phyloP scores from a whole-genome alignment of 495 filamentous ascomycete species.

The Trichoderma virens region DNA sequence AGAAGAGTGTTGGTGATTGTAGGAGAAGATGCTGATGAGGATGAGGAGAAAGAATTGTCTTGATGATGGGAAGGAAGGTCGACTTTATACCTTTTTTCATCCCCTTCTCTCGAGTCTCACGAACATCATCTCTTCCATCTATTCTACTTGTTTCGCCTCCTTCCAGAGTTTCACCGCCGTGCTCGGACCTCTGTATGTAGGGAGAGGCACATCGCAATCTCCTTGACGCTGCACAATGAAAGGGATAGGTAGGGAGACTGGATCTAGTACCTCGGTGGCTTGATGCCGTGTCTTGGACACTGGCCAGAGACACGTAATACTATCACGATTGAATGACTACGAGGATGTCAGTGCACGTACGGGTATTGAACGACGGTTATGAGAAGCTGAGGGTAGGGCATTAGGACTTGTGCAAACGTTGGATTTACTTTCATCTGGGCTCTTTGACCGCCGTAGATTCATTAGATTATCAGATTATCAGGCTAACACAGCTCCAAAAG shows the following conservation, averaged over 20 bases:
- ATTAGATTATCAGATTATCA: too few species aligned
- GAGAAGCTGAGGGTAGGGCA: background rate
- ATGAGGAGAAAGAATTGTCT: background rate
- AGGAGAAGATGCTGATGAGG: background rate
- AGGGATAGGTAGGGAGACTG: background rate
- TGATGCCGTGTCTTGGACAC: background rate
- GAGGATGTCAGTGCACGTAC: background rate
- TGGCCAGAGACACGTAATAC: background rate
- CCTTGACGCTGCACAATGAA: background rate
- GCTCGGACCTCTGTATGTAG: background rate
- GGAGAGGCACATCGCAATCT: slow-evolving; percentile 5
- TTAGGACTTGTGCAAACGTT: too few species aligned
- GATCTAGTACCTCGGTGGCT: background rate
- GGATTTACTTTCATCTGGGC: too few species aligned
- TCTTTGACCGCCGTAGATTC: too few species aligned
- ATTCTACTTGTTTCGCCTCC: background rate
- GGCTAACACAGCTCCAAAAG: too few species aligned
- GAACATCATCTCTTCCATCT: background rate
- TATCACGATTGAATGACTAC: background rate
- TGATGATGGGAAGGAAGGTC: background rate
- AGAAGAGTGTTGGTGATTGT: background rate
- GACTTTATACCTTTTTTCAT: background rate
- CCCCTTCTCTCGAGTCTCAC: background rate
- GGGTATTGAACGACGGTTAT: background rate
- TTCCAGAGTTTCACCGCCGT: background rate